Evolutionary conservation across 345 rosid species (phyloP).

Genomic region (Aquilaria sinensis): DNA sequence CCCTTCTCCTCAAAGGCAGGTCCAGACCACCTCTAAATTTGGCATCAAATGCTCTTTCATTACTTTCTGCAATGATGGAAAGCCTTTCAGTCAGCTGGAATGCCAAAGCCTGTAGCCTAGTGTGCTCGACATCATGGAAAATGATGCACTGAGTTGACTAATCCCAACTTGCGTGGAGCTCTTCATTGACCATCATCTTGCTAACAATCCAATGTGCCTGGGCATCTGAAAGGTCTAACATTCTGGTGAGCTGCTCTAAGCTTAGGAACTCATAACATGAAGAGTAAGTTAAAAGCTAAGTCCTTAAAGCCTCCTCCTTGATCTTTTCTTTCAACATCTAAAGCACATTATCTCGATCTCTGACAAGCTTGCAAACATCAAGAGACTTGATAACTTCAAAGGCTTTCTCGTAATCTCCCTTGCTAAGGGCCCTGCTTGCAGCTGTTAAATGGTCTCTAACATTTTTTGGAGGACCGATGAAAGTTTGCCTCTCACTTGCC

Average conservation of each 20-base stretch:
- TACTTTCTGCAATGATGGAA: conserved; percentile 59
- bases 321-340: conserved; percentile 70
- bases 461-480: conserved; percentile 78
- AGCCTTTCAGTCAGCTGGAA: conserved; percentile 81
- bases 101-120: conserved; percentile 69
- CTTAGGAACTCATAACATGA: conserved; percentile 52
- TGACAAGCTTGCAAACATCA: conserved; percentile 75
- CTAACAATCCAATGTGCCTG: conserved; percentile 60
- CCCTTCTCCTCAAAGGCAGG: conserved; percentile 54
- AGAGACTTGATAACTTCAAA: conserved; percentile 60
- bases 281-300: conserved; percentile 64
- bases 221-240: conserved; percentile 64
- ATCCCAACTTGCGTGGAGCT: conserved; percentile 82
- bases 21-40: conserved; percentile 67
- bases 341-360: conserved; percentile 46
- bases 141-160: conserved; percentile 68
- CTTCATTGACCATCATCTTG: conserved; percentile 84
- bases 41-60: conserved; percentile 73
- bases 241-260: conserved; percentile 62
- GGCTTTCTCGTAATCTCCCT: conserved; percentile 71
- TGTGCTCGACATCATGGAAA: conserved; percentile 68
- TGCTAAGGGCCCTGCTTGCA: conserved; percentile 67
- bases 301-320: conserved; percentile 85
- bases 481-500: conserved; percentile 71
- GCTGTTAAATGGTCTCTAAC: conserved; percentile 91